These are phyloP conservation scores for Colletotrichum gigasporum DNA, from an alignment of 2,329 filamentous ascomycete species.

Conservation along the genomic window DNA sequence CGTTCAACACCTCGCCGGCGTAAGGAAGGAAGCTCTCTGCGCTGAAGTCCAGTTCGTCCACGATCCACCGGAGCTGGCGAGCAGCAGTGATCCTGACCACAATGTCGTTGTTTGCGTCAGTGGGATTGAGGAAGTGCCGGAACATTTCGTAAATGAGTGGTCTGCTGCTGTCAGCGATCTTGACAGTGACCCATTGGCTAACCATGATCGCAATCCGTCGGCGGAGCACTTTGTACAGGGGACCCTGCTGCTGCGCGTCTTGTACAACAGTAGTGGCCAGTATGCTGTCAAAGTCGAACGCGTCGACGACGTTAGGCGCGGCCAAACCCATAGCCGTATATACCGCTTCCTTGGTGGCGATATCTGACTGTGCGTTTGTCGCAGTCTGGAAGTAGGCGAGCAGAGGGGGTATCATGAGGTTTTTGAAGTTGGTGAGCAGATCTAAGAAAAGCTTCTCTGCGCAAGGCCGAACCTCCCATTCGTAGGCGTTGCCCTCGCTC, in stretches of 20 bases:
- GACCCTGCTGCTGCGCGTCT: slow-evolving; percentile 75
- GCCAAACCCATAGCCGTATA: slow-evolving; percentile 93
- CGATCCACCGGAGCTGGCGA: slow-evolving; percentile 80
- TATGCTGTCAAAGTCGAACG: slow-evolving; percentile 86
- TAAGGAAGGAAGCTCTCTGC: slow-evolving; percentile 80
- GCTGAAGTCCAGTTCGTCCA: slow-evolving; percentile 86
- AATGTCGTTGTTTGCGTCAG: slow-evolving; percentile 84
- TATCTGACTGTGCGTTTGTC: slow-evolving; percentile 70
- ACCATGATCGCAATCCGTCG: slow-evolving; percentile 89
- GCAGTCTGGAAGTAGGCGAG: slow-evolving; percentile 85
- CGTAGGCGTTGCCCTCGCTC: slow-evolving; percentile 84
- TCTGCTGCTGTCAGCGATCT: slow-evolving; percentile 73
- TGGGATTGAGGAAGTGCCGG: slow-evolving; percentile 81
- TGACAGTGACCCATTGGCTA: slow-evolving; percentile 88
- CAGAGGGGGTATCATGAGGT: slow-evolving; percentile 80
- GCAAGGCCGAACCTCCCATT: slow-evolving; percentile 91
- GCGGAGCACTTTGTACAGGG: slow-evolving; percentile 81
- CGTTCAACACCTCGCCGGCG: slow-evolving; percentile 75
- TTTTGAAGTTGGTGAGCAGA: slow-evolving; percentile 88
- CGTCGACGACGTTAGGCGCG: slow-evolving; percentile 76
- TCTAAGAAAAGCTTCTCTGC: slow-evolving; percentile 95
- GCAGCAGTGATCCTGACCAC: slow-evolving; percentile 94
- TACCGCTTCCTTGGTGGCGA: slow-evolving; percentile 90
- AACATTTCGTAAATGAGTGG: slow-evolving; percentile 88
- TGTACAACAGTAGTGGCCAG: slow-evolving; percentile 77